phyloP scores from a whole-genome alignment of 129 eudicot species.

The Mikania micrantha region DNA sequence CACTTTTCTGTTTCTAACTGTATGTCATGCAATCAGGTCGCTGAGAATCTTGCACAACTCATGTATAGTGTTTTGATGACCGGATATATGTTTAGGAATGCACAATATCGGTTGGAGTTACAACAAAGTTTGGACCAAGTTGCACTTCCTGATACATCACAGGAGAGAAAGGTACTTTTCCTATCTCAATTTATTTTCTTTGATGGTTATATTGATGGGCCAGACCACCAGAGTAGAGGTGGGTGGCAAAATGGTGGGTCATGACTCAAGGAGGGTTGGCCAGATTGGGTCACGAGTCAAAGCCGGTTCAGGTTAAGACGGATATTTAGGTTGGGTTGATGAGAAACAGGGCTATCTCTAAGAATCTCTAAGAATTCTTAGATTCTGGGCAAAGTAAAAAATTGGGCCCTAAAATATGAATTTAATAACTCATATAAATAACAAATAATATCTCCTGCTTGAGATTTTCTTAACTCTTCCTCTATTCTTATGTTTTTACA shows the following conservation, averaged over 20 bases:
- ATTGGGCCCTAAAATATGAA: no score
- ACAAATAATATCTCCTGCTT: no score
- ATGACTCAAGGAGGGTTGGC: not conserved
- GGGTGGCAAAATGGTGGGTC: not conserved
- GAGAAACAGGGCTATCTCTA: no score
- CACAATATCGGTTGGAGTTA: constrained; percentile 83
- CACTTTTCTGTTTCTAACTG: not conserved
- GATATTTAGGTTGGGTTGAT: not conserved
- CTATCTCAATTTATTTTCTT: not conserved
- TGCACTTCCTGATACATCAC: constrained; percentile 84
- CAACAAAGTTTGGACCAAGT: constrained; percentile 97
- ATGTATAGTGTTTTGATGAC: constrained; percentile 99
- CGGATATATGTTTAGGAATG: constrained; percentile 97
- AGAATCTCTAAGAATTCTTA: no score
- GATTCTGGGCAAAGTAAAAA: no score
- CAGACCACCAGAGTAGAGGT: constrained; percentile 1
- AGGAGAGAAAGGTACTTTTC: constrained; percentile 50
- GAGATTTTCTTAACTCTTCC: no score
- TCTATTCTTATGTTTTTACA: no score
- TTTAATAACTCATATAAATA: no score
- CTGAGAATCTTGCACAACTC: constrained; percentile 98
- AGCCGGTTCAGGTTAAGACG: not conserved
- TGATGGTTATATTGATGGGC: not conserved
- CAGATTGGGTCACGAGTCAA: not conserved
- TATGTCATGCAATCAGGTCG: constrained; percentile 52